A percentile compares a stretch with the other conserved stretches of the same genome.
Conservation (phyloP, 805 yeast genomes). For the Candida glaebosa region DNA sequence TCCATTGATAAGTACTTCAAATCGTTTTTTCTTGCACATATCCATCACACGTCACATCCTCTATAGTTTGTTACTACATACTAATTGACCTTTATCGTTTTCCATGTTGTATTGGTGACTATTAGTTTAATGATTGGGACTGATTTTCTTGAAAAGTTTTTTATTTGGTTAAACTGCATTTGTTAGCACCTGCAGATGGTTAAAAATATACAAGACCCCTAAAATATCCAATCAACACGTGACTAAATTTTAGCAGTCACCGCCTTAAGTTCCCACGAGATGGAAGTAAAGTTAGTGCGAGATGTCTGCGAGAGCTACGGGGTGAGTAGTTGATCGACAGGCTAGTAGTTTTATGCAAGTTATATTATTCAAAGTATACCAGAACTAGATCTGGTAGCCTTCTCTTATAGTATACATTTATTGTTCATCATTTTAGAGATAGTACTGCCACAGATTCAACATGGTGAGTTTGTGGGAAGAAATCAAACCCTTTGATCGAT, state of each 20-base stretch:
- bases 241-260: background rate
- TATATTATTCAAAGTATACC: too few species aligned
- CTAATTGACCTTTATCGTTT: constrained; percentile 99
- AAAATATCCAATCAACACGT: background rate
- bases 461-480: constrained; percentile 93
- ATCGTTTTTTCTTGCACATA: too few species aligned
- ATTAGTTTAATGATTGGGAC: constrained; percentile 1
- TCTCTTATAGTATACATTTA: too few species aligned
- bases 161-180: background rate
- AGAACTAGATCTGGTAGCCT: too few species aligned
- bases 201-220: background rate
- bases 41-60: too few species aligned
- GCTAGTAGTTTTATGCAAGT: too few species aligned
- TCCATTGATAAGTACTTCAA: too few species aligned
- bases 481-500: constrained; percentile 90
- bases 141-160: constrained; percentile 3
- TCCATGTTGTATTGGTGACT: constrained; percentile 68
- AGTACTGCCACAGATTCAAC: constrained; percentile 86
- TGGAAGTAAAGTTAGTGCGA: background rate
- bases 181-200: background rate
- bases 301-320: too few species aligned
- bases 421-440: constrained; percentile 17
- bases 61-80: constrained; percentile 69
- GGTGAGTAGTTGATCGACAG: too few species aligned
- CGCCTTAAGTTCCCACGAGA: background rate